phyloP scores from a whole-genome alignment of 345 rosid species.

The Noccaea caerulescens region DNA sequence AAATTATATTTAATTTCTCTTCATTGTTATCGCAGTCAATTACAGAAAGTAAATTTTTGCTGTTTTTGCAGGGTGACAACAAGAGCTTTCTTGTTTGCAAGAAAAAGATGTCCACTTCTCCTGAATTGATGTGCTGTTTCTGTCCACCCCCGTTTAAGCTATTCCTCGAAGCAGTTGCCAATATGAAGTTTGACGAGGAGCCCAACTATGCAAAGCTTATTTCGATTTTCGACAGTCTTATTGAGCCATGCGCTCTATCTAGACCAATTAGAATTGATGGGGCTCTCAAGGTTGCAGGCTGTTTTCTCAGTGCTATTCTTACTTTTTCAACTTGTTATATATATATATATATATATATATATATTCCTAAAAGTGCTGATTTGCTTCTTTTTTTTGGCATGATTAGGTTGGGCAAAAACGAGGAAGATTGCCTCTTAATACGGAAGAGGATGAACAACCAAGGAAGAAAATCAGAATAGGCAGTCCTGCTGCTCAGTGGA shows the following conservation, averaged over 20 bases:
- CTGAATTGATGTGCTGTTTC: slow-evolving; percentile 84
- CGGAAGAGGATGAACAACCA: slow-evolving; percentile 91
- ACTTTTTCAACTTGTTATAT: slow-evolving; percentile 39
- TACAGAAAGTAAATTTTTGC: background rate
- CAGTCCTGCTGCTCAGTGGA: slow-evolving; percentile 92
- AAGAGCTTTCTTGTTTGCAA: slow-evolving; percentile 93
- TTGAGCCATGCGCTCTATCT: slow-evolving; percentile 61
- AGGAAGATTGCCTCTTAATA: slow-evolving; percentile 58
- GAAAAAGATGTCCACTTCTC: slow-evolving; percentile 90
- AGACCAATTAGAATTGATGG: slow-evolving; percentile 92
- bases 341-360: background rate
- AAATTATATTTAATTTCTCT: background rate
- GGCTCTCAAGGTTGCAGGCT: slow-evolving; percentile 74
- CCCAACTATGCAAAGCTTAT: slow-evolving; percentile 90
- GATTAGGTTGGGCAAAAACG: slow-evolving; percentile 87
- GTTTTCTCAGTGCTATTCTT: slow-evolving; percentile 18
- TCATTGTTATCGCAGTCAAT: slow-evolving; percentile 2
- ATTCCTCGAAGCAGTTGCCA: slow-evolving; percentile 83
- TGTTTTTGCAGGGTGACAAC: slow-evolving; percentile 74
- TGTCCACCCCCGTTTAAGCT: slow-evolving; percentile 78
- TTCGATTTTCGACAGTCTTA: slow-evolving; percentile 69
- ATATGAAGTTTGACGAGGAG: slow-evolving; percentile 92
- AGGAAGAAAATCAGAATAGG: slow-evolving; percentile 84
- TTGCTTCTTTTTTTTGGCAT: slow-evolving; percentile 14
- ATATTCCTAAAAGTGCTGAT: slow-evolving; percentile 2